A percentile compares a stretch with the other conserved stretches of the same genome.
Evolutionary conservation across 208 protist species (phyloP).

Genomic region (Trypanosoma scelopori): DNA sequence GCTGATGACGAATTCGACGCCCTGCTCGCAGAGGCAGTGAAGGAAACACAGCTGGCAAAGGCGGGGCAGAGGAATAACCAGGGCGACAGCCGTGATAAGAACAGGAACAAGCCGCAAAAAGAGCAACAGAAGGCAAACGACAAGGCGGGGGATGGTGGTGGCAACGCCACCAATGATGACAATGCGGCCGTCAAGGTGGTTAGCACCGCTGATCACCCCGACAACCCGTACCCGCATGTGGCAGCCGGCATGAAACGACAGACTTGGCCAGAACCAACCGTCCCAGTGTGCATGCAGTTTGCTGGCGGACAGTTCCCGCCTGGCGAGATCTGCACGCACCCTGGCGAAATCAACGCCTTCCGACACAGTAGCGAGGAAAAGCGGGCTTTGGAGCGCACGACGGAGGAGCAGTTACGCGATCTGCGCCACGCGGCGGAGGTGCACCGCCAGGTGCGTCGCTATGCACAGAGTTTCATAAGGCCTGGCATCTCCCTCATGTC

Average conservation of each 20-base stretch:
- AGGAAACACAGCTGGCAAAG: constrained; percentile 47
- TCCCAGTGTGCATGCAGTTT: constrained; percentile 90
- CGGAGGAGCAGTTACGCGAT: constrained; percentile 76
- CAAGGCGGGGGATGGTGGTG: background rate
- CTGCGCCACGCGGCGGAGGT: constrained; percentile 89
- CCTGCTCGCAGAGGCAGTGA: constrained; percentile 61
- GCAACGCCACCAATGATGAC: constrained; percentile 30
- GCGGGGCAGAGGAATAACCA: constrained; percentile 19
- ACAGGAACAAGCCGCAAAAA: constrained; percentile 28
- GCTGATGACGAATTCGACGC: constrained; percentile 79
- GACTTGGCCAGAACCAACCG: constrained; percentile 93
- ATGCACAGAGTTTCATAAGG: constrained; percentile 87
- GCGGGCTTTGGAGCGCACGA: constrained; percentile 81
- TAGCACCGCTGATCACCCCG: constrained; percentile 71
- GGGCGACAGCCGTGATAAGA: constrained; percentile 31
- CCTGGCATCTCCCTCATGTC: constrained; percentile 92
- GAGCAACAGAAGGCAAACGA: constrained; percentile 24
- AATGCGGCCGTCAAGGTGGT: constrained; percentile 28
- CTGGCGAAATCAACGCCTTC: constrained; percentile 89
- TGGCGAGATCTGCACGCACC: constrained; percentile 89
- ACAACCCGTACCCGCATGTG: constrained; percentile 73
- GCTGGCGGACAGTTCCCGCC: constrained; percentile 63
- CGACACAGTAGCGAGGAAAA: constrained; percentile 93
- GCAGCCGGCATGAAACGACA: constrained; percentile 59
- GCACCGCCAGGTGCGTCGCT: constrained; percentile 92